phyloP scores from a whole-genome alignment of 2,329 filamentous ascomycete genomes.

The Diaporthe helianthi region DNA sequence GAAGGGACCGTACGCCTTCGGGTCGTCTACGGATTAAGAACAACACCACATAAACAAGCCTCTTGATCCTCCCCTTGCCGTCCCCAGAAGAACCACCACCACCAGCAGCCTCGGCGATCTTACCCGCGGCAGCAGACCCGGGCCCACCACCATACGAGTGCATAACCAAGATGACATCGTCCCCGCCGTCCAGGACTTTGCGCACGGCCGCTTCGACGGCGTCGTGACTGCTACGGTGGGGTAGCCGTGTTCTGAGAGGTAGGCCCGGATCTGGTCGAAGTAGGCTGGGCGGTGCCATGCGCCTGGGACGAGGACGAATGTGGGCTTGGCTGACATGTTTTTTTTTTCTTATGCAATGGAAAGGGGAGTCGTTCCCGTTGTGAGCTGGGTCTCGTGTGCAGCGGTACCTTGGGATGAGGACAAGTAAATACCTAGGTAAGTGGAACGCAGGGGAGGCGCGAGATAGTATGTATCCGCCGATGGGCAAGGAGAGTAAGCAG shows the following conservation, averaged over 20 bases:
- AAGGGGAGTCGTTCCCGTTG: background rate
- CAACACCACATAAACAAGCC: conserved; percentile 15
- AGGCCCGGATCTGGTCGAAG: background rate
- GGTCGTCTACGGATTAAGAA: too few species aligned
- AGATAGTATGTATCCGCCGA: background rate
- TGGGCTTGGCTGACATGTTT: background rate
- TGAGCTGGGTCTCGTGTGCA: background rate
- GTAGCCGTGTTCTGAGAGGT: conserved; percentile 43
- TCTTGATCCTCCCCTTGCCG: background rate
- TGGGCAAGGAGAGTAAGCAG: background rate
- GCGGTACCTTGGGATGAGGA: background rate
- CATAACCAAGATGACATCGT: conserved; percentile 27
- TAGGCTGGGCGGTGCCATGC: background rate
- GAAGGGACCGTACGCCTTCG: too few species aligned
- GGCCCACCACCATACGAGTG: conserved; percentile 32
- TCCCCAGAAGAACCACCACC: background rate
- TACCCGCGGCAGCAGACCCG: background rate
- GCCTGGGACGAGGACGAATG: conserved; percentile 6
- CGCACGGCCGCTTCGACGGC: background rate
- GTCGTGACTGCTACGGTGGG: conserved; percentile 41
- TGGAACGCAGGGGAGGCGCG: too few species aligned
- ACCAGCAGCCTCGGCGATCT: background rate
- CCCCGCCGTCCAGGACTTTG: conserved; percentile 11
- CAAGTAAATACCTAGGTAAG: too few species aligned
- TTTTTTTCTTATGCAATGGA: too few species aligned